These are phyloP conservation scores for Boletus reticuloceps DNA, from an alignment of 768 basidiomycete species.

Conservation along the genomic window DNA sequence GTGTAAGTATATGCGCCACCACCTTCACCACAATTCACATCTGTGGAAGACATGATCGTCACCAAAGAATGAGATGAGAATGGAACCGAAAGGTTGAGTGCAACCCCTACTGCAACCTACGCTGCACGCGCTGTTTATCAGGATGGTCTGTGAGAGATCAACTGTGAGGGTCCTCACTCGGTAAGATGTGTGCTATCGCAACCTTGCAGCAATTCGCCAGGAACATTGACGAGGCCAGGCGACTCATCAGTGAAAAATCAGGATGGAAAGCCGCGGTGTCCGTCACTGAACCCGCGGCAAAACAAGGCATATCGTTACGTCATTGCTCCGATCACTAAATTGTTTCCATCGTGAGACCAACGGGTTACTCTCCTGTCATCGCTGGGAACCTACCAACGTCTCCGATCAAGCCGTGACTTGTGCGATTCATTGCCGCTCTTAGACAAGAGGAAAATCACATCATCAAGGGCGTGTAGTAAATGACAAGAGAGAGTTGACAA, in stretches of 20 bases:
- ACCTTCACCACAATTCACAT: slow-evolving; percentile 44
- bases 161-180: slow-evolving; percentile 27
- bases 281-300: too few relatives aligned
- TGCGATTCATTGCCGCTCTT: too few relatives aligned
- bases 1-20: slow-evolving; percentile 51
- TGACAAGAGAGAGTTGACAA: too few relatives aligned
- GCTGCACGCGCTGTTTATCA: background rate
- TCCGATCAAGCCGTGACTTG: too few relatives aligned
- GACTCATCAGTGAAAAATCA: background rate
- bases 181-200: background rate
- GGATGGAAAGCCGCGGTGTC: background rate
- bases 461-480: too few relatives aligned
- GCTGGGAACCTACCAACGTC: background rate
- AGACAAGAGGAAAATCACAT: too few relatives aligned
- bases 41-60: slow-evolving; percentile 21
- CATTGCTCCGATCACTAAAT: background rate
- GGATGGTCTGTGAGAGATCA: slow-evolving; percentile 9
- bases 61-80: background rate
- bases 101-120: background rate
- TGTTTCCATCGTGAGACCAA: background rate
- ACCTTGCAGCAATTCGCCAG: slow-evolving; percentile 20
- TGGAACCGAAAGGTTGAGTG: background rate
- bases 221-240: background rate
- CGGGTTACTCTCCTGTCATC: background rate
- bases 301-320: too few relatives aligned